These are phyloP conservation scores for Debaryomyces maramus DNA, from an alignment of 805 yeast genomes.

Conservation along the genomic window DNA sequence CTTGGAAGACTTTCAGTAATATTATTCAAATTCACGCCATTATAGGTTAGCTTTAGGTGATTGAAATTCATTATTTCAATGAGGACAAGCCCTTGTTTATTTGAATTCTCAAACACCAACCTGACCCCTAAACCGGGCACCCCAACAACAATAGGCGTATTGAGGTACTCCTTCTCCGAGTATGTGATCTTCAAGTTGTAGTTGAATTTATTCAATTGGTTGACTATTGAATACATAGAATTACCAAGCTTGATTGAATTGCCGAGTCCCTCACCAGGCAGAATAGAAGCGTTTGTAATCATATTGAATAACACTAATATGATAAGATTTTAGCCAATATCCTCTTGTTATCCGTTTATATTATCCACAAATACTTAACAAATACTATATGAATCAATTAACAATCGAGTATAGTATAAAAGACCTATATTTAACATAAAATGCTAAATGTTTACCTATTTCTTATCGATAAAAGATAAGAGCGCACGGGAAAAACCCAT, in stretches of 20 bases:
- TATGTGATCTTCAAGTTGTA: conserved; percentile 31
- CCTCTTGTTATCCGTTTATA: too few species aligned
- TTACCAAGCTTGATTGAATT: conserved; percentile 28
- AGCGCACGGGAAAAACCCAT: too few species aligned
- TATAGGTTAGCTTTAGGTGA: conserved; percentile 26
- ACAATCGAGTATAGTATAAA: too few species aligned
- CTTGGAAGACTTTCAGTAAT: conserved; percentile 11
- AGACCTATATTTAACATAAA: too few species aligned
- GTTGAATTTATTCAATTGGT: conserved; percentile 24
- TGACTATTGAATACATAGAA: conserved; percentile 27
- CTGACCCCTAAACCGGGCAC: conserved; percentile 26
- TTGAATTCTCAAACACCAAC: conserved; percentile 27
- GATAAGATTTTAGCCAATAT: too few species aligned
- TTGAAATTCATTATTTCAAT: conserved; percentile 30
- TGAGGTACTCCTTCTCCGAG: conserved; percentile 26
- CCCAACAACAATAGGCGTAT: conserved; percentile 32
- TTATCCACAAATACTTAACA: too few species aligned
- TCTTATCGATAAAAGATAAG: too few species aligned
- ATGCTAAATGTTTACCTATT: too few species aligned
- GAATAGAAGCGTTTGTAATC: conserved; percentile 16
- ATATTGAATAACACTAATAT: too few species aligned
- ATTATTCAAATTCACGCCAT: conserved; percentile 32
- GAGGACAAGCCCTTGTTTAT: conserved; percentile 25
- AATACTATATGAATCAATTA: too few species aligned
- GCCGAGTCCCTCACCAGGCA: conserved; percentile 41